Evolutionary conservation across 108 stramenopile genomes (phyloP).

Genomic region (Cyclotella choctawhatcheeana): DNA sequence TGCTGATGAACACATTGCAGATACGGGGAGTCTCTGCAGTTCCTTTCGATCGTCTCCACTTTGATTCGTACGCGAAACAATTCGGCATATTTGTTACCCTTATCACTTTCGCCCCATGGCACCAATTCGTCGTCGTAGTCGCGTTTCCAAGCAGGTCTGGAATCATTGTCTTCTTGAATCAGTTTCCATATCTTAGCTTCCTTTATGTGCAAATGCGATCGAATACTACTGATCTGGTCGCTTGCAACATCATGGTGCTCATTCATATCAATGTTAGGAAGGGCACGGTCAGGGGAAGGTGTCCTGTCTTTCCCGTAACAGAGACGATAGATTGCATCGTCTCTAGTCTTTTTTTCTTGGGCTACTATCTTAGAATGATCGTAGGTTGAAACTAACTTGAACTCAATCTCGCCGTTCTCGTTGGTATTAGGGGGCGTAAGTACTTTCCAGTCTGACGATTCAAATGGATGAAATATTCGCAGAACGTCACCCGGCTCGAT

Average conservation of each 20-base stretch:
- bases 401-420: constrained; percentile 16
- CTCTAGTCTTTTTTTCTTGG: constrained; percentile 25
- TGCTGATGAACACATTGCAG: constrained; percentile 45
- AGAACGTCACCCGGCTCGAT: constrained; percentile 27
- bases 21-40: constrained; percentile 39
- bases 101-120: constrained; percentile 40
- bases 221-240: constrained; percentile 19
- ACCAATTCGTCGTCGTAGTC: constrained; percentile 49
- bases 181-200: constrained; percentile 50
- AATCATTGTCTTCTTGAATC: constrained; percentile 40
- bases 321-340: constrained; percentile 31
- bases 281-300: neutral
- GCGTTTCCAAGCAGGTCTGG: constrained; percentile 43
- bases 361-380: constrained; percentile 38
- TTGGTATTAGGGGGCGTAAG: neutral
- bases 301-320: constrained; percentile 27
- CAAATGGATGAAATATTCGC: constrained; percentile 34
- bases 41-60: constrained; percentile 28
- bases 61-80: constrained; percentile 48
- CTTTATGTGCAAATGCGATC: constrained; percentile 27
- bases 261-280: neutral
- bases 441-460: constrained; percentile 42
- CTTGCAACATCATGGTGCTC: constrained; percentile 41
- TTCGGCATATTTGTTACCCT: neutral
- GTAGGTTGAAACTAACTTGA: constrained; percentile 19